Evolutionary conservation across 2,329 filamentous ascomycete species (phyloP), one percentile per base, ranked within the genome.

Genomic region (Aspergillus novofumigatus): DNA sequence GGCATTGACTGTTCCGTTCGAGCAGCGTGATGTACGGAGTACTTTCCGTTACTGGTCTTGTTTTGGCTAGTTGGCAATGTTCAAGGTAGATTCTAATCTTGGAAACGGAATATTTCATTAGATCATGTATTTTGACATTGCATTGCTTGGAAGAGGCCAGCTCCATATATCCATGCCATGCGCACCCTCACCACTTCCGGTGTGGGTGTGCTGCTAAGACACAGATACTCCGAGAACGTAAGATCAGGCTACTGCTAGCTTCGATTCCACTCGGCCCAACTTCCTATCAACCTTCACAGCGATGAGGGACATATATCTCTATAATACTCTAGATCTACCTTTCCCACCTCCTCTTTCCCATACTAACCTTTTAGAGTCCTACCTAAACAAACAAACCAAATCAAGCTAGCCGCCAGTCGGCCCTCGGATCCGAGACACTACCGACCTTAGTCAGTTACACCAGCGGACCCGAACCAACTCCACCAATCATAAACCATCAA

Each of bases 1-100:
- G 69, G 70, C 25, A 69, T 74, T 56, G 64, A 69, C 38, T 74
- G 72, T 64, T 63, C 61, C 56, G 65, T 74, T 53, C 59, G 61
- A 47, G 62, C 52, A 42, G 58, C 56, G 47, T 65, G 44, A 47
- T 26, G 21, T 29, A 29, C 28, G 10, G 28, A 29, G 28, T 1
- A 6, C 32, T 38, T 38, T 5, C 14, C 32, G 32, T 38, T 17
- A 17, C 14, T 17, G 14, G 17, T 38, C 32, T 17, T 17, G 11
- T 17, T 2, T 35, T 35, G 11, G 14, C 11, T 14, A 14, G 5
- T n/a, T 4, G 11, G 32, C 32, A 17, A 35, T 14, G 6, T 35
- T 35, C 14, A 17, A 35, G 14, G 5, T 38, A 1, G 2, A 17
- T 17, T 38, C 6, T 38, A 17, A 38, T 17, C 32, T 35, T 38